Base-by-base conservation (phyloP, 768 basidiomycete species). In the Suillus subluteus region DNA sequence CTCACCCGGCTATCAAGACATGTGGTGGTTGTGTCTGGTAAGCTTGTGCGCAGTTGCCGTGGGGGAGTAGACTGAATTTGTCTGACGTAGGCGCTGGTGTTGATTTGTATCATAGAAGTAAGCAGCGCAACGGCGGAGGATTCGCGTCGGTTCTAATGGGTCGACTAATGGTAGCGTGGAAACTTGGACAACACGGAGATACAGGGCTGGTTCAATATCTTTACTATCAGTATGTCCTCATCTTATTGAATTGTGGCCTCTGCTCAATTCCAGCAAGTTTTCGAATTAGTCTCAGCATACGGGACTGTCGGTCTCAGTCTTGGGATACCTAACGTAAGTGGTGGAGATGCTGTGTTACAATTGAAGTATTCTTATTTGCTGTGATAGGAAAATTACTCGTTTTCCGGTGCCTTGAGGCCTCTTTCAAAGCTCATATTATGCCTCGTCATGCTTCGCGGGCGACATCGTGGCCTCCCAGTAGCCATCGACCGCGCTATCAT, bases 81-180 rank as follows among this genome's bases (percentile, higher is more conserved):
- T 41, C 26, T 41, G 18, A 41, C 74, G 7, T 30, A 94, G 15
- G 95, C 94, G 0, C 77, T 98, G 15, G 95, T 96, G 79, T 77
- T 98, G 2, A 82, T 98, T 48, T 98, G 96, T 75, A 97, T 98
- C 69, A 89, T 98, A 68, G 98, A 98, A 85, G 94, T 93, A 67
- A 66, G 84, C 69, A 21, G 7, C 46, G 35, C 11, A 54, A 65
- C 23, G 8, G 30, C 15, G 38, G 35, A 41, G 64, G 21, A 26
- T 13, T 18, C 26, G 8, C 38, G 18, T 4, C 12, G 16, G 16
- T 46, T 26, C 30, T 58, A 64, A 65, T 71, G 35, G 67, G 54
- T 11, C 30, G 26, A 56, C n/a, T 43, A 55, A 58, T 12, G 52
- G 71, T 69, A 94, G 91, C 83, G 86, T 62, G 81, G 82, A 40